Base-by-base conservation (phyloP, 768 basidiomycete species). In the Daedaleopsis sinensis region DNA sequence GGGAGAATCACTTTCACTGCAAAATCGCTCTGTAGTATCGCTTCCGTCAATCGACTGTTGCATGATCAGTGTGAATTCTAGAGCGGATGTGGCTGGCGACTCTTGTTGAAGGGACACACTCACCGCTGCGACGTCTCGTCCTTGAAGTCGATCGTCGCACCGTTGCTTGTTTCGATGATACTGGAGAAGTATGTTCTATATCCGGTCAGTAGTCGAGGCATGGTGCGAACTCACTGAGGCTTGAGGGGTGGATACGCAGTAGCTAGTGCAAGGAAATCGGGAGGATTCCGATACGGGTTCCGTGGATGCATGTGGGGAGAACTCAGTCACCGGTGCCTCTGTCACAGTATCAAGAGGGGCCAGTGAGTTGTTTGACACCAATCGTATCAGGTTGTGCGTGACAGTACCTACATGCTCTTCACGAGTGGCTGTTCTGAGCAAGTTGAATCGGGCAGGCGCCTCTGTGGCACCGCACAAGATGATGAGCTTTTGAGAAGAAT, bases 1-100 rank as follows among this genome's bases (percentile, higher is more conserved):
- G 91, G 90, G 13, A 97, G 73, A 3, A 76, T 66, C 0, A 96
- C 67, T 36, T 76, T 75, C 37, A 96, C 68, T 1, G 78, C 73
- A 69, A 94, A 96, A 74, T 96, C 93, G 32, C 86, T 80, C 63
- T 80, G 76, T 35, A 96, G 79, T 23, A 98, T 78, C 0, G 91
- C 91, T 67, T 89, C 80, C 2, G 96, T 96, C 65, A 97, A 77
- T 47, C 84, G 80, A 68, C 96, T 94, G 67, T 21, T 12, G 10
- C 15, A 50, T 58, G 57, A 59, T 67, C 43, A 16, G 7, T 32
- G n/a, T n/a, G n/a, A n/a, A n/a, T n/a, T n/a, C 8, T 5, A n/a
- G 52, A 58, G 36, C 32, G 32, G 19, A 24, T 35, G 19, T 38
- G 32, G 57, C 62, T 32, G 7, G 37, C 37, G 12, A 32, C 18